Conservation (phyloP, 2,329 filamentous ascomycete genomes). For the Alternaria ventricosa region DNA sequence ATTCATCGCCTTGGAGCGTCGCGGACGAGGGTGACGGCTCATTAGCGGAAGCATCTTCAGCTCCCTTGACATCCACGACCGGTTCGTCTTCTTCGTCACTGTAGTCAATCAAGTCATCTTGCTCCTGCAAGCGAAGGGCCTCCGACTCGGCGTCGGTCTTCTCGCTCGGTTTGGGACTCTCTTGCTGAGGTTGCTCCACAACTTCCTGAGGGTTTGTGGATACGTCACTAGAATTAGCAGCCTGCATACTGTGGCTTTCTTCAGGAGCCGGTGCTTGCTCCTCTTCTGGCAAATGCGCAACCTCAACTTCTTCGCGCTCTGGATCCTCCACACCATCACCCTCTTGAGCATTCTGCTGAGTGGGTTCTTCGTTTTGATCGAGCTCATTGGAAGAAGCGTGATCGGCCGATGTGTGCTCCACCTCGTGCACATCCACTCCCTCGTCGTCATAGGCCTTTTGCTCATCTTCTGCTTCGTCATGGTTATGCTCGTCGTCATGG, state of each 20-base stretch:
- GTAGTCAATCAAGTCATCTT: slow-evolving; percentile 58
- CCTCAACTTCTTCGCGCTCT: neutral
- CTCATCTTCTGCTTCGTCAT: neutral
- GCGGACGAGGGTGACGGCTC: slow-evolving; percentile 37
- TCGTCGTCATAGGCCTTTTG: neutral
- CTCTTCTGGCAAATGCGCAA: neutral
- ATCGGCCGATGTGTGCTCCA: neutral
- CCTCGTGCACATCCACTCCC: neutral
- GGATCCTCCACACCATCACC: neutral
- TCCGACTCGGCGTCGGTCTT: slow-evolving; percentile 7
- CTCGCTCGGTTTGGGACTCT: neutral
- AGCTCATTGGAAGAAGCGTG: neutral
- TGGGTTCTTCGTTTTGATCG: neutral
- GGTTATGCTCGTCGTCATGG: neutral
- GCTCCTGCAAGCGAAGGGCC: slow-evolving; percentile 25
- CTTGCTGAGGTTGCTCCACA: neutral
- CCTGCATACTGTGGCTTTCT: neutral
- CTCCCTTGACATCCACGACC: slow-evolving; percentile 13
- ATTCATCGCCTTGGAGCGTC: slow-evolving; percentile 44
- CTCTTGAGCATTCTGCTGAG: neutral
- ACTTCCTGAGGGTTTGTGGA: neutral
- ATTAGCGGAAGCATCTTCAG: slow-evolving; percentile 12
- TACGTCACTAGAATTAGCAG: neutral
- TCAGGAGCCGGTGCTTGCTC: neutral
- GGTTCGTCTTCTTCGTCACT: slow-evolving; percentile 55